Base-by-base conservation (phyloP, 768 basidiomycete species). In the Boletus rubescentipes region DNA sequence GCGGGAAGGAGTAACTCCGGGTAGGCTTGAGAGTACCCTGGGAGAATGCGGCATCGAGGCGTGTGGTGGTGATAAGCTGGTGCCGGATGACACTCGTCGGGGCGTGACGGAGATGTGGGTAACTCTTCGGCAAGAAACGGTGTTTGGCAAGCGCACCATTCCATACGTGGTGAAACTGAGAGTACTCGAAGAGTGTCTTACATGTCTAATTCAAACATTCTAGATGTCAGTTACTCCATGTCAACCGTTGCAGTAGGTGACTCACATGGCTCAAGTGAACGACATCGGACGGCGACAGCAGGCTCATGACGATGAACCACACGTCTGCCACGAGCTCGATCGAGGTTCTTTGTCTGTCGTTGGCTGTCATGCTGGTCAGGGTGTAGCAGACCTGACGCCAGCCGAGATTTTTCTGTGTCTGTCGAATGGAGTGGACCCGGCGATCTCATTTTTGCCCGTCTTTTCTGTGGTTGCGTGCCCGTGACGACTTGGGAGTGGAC, bases 261-360 rank as follows among this genome's bases (percentile, higher is more conserved):
- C 69, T 71, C 39, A 71, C 67, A 18, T 50, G 62, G 42, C 67
- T 59, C 50, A 71, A 49, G 23, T 46, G 57, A 21, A 65, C 49
- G 37, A 69, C 31, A 30, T 69, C 69, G 4, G 58, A 46, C 0
- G 69, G 61, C 20, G 69, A 62, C 29, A 70, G 39, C 10, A 67
- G 50, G 44, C 55, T 23, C 67, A 70, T 71, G 43, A 69, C 60
- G 36, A 67, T 55, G 35, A 69, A 55, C 67, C 67, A 69, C 40
- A 69, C 30, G 29, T 69, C 67, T 14, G 62, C 64, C 29, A 57
- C 57, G 41, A 70, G 67, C 20, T 54, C 55, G 16, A 63, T 31
- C 16, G 31, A 2, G 5, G 20, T 16, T 26, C 2, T 46, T n/a
- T n/a, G 54, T 16, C 51, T 47, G 42, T 57, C 30, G n/a, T 4